A percentile compares a stretch with the other conserved stretches of the same genome.
Evolutionary conservation across 176 grass and related monocot species (phyloP).

Genomic region (Thinopyrum elongatum): DNA sequence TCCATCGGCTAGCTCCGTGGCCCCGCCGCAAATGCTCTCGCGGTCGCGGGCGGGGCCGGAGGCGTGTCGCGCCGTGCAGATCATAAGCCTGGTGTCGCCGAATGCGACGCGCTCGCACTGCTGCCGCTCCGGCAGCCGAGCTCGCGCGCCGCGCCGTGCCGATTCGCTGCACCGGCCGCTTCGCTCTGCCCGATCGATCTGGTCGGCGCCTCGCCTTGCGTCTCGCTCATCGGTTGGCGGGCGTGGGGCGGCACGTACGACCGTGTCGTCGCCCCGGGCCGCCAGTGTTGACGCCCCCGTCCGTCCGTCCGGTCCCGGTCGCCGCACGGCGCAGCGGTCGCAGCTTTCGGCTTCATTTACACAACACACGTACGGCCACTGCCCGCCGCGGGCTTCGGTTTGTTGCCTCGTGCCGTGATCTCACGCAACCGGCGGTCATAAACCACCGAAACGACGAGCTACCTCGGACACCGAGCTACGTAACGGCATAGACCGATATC

Average conservation of each 20-base stretch:
- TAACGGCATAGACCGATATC: not conserved
- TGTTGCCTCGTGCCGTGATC: not conserved
- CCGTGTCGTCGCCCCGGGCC: not conserved
- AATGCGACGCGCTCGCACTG: not conserved
- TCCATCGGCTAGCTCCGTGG: not conserved
- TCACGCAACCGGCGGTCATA: not conserved
- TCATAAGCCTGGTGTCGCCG: not conserved
- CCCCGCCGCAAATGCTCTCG: not conserved
- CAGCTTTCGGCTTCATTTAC: not conserved
- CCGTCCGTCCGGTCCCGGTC: not conserved
- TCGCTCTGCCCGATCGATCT: no score
- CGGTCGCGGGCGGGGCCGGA: no score
- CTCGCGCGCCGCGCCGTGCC: not conserved
- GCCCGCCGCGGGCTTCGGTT: not conserved
- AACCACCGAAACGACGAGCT: not conserved
- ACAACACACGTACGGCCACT: not conserved
- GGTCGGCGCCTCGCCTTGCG: not conserved
- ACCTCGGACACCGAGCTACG: not conserved
- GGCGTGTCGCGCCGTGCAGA: not conserved
- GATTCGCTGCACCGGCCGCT: not conserved
- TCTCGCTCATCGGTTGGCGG: not conserved
- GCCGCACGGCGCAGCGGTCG: not conserved
- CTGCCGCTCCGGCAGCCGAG: not conserved
- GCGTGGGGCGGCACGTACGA: not conserved
- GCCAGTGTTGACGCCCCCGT: slow-evolving; percentile 3